Conservation (phyloP, 768 basidiomycete genomes). For the Hirschioporus abietinus region DNA sequence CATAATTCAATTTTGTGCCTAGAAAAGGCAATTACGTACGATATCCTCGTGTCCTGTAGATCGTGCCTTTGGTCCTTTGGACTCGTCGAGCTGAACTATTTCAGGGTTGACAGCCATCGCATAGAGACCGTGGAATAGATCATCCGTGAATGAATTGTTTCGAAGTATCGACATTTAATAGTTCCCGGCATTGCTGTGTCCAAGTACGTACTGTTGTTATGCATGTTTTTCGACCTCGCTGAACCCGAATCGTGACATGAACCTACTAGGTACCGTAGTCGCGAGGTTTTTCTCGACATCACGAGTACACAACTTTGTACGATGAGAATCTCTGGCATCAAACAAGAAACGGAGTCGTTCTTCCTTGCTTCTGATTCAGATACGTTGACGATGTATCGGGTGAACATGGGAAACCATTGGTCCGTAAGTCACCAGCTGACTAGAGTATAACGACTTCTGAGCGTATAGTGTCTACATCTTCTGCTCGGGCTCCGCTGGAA, state of each 20-base stretch:
- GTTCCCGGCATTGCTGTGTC: neutral
- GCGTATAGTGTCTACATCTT: neutral
- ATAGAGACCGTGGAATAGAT: neutral
- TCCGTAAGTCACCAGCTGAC: neutral
- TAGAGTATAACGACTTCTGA: neutral
- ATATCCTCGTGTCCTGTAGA: neutral
- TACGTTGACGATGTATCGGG: neutral
- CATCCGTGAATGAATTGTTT: neutral
- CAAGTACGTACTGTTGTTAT: neutral
- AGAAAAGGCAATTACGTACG: neutral
- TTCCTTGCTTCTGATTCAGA: neutral
- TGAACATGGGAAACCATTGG: neutral
- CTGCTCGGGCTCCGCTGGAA: neutral
- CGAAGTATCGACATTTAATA: neutral
- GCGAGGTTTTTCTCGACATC: too few species aligned
- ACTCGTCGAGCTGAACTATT: neutral
- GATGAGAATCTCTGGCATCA: neutral
- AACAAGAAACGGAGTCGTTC: neutral
- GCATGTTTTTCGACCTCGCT: neutral
- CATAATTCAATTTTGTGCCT: neutral
- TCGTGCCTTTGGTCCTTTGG: neutral
- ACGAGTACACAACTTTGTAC: neutral
- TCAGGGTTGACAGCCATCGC: neutral
- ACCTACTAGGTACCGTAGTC: too few species aligned
- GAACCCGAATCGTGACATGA: neutral